Evolutionary conservation across 1,284 basidiomycete genomes (phyloP).

Genomic region (Malassezia pachydermatis): DNA sequence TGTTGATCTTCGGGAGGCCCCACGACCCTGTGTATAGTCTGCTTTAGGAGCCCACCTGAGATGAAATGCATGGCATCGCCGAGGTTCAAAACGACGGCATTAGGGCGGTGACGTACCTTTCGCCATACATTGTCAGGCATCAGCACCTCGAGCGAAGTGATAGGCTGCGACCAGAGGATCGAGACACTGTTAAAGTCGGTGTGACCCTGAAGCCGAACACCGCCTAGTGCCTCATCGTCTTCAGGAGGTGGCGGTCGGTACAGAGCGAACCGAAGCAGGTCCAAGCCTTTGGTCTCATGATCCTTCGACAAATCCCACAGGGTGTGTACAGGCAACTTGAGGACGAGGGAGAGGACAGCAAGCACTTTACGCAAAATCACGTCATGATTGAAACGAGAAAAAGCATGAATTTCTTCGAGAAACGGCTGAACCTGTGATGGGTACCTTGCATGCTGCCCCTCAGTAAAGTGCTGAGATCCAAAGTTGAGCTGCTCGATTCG

Average conservation of each 20-base stretch:
- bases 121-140: constrained; percentile 50
- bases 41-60: constrained; percentile 43
- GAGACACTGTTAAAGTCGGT: constrained; percentile 50
- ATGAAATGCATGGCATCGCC: constrained; percentile 46
- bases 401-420: constrained; percentile 48
- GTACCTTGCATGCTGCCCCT: constrained; percentile 26
- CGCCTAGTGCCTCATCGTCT: constrained; percentile 47
- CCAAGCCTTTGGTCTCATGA: constrained; percentile 48
- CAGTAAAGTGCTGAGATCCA: constrained; percentile 42
- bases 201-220: constrained; percentile 50
- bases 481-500: constrained; percentile 51
- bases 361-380: constrained; percentile 50
- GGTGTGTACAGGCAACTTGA: constrained; percentile 50
- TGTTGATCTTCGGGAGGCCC: constrained; percentile 49
- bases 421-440: constrained; percentile 30
- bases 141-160: constrained; percentile 50
- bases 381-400: constrained; percentile 47
- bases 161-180: constrained; percentile 50
- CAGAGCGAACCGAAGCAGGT: constrained; percentile 50
- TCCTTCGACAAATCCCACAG: constrained; percentile 50
- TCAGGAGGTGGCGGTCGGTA: constrained; percentile 49
- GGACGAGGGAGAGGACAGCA: constrained; percentile 49
- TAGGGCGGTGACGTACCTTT: constrained; percentile 48
- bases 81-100: constrained; percentile 43
- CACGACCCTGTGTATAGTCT: constrained; percentile 50